phyloP scores from a whole-genome alignment of 352 stramenopile genomes.

The Elongisporangium undulatum region DNA sequence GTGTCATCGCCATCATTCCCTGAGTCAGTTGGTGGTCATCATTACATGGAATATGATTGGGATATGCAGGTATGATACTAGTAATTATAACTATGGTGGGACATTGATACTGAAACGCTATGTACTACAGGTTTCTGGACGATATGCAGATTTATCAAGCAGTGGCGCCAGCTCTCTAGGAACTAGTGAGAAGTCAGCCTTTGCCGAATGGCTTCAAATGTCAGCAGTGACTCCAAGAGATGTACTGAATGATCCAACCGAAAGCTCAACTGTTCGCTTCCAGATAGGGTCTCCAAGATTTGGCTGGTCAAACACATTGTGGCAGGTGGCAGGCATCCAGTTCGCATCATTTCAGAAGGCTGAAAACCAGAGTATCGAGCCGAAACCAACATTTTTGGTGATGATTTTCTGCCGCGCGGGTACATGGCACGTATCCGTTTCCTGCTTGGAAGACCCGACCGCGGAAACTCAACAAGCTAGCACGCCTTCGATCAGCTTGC shows the following conservation, averaged over 20 bases:
- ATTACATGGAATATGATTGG: conserved; percentile 82
- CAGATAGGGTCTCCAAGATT: conserved; percentile 55
- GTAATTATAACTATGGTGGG: background rate
- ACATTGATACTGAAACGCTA: background rate
- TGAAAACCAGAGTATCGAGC: conserved; percentile 1
- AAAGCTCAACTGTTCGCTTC: conserved; percentile 31
- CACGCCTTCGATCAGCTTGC: conserved; percentile 9
- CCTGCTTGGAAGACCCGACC: conserved; percentile 56
- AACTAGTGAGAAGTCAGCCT: background rate
- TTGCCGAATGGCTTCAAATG: background rate
- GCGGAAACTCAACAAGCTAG: conserved; percentile 9
- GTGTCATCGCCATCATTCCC: conserved; percentile 36
- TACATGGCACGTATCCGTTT: conserved; percentile 62
- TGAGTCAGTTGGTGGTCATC: conserved; percentile 42
- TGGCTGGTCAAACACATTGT: conserved; percentile 77
- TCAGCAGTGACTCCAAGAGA: background rate
- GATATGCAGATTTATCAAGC: background rate
- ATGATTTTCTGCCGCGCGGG: conserved; percentile 62
- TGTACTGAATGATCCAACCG: background rate
- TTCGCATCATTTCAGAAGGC: conserved; percentile 55
- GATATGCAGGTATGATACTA: conserved; percentile 21
- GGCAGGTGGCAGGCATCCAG: conserved; percentile 80
- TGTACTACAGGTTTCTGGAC: background rate
- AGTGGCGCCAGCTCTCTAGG: no score
- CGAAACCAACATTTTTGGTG: conserved; percentile 53